Evolutionary conservation across 2,329 filamentous ascomycete genomes (phyloP), one percentile per base, ranked within the genome.

Genomic region (Elsinoe perseae): DNA sequence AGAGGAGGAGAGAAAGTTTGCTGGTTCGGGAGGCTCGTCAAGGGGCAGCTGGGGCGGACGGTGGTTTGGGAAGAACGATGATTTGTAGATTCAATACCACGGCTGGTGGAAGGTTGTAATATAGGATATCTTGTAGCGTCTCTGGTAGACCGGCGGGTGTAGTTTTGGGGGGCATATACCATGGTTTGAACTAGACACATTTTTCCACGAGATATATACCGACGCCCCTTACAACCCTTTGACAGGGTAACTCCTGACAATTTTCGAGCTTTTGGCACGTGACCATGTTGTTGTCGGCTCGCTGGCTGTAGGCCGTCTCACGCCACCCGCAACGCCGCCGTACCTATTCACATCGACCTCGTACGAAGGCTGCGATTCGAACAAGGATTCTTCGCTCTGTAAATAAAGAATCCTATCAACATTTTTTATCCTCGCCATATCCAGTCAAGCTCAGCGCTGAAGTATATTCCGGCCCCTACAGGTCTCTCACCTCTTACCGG

Each of bases 1-100:
- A 66, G 79, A 84, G 59, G 80, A 86, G 59, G 85, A 89, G 72
- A 77, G 77, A 60, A 78, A 75, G 62, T 89, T 80, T 66, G 80
- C 77, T 1, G 81, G 80, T 7, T 82, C 82, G 18, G 48, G 48
- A 25, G 48, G 48, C 4, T 79, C 80, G n/a, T 82, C 81, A 57
- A 56, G 53, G 20, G 69, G 69, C 7, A 60, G 60, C 18, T 69
- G 70, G 59, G 68, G 69, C 12, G 40, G 48, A 12, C 62, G 72
- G 58, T 74, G 72, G 70, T 63, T 62, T 55, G 63, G 61, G 34
- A 56, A 58, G 53, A 50, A 58, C 16, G 53, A 56, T 42, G 44
- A 32, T 50, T 50, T 50, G 44, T 50, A 50, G 40, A 12, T 20
- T 44, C 8, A 23, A 44, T 44, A 3, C 7, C 23, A 25, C 9